Conservation (phyloP, 1,139 yeast species). For the Yamadazyma aaseri region DNA sequence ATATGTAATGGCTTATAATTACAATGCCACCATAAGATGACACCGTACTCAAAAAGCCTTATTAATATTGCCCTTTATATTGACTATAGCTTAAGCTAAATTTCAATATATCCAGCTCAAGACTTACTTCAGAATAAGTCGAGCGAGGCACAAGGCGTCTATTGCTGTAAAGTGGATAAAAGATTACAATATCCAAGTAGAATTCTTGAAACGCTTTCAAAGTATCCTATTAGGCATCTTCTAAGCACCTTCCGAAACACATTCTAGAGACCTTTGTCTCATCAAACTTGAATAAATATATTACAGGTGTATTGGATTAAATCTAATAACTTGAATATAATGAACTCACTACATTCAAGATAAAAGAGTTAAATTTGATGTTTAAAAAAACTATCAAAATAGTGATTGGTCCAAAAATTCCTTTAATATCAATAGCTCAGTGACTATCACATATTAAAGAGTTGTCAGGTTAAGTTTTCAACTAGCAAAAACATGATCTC, state of each 20-base stretch:
- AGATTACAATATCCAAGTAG: no score
- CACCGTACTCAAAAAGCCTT: conserved; percentile 77
- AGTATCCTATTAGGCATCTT: no score
- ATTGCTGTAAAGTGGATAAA: no score
- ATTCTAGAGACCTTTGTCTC: no score
- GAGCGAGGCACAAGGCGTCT: conserved; percentile 80
- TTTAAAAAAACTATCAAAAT: conserved; percentile 34
- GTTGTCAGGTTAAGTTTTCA: conserved; percentile 99
- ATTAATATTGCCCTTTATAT: conserved; percentile 60
- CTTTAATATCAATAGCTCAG: conserved; percentile 46
- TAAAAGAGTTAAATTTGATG: conserved; percentile 16
- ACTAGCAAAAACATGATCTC: conserved; percentile 99
- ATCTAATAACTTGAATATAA: conserved; percentile 15
- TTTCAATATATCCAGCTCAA: conserved; percentile 57
- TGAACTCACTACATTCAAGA: conserved; percentile 15
- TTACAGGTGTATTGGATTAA: no score
- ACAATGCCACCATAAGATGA: conserved; percentile 65
- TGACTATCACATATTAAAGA: conserved; percentile 58
- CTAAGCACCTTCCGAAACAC: no score
- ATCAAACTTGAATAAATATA: no score
- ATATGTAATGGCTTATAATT: conserved; percentile 66
- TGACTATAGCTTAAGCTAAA: not conserved
- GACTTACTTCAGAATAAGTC: conserved; percentile 31
- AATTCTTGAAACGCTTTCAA: no score
- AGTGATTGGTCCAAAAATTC: conserved; percentile 71